phyloP scores from a whole-genome alignment of 1,284 basidiomycete genomes.

The Amylostereum chailletii region DNA sequence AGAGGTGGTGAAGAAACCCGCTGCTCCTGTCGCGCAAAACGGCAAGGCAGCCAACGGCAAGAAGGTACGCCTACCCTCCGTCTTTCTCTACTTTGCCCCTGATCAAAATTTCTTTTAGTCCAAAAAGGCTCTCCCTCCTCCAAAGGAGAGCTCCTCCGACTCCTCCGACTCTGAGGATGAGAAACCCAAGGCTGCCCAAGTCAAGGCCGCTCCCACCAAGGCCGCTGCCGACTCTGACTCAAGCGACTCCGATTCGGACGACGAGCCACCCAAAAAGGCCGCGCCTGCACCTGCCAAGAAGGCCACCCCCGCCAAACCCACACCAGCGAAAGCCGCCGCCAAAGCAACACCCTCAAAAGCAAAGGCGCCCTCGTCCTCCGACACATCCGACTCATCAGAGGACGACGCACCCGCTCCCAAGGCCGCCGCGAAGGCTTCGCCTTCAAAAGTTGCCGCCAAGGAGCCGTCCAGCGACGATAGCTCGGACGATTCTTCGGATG shows the following conservation, averaged over 20 bases:
- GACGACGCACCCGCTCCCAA: background rate
- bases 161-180: slow-evolving; percentile 19
- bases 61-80: slow-evolving; percentile 1
- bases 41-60: slow-evolving; percentile 15
- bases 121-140: slow-evolving; percentile 3
- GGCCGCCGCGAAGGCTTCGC: slow-evolving; percentile 3
- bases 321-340: slow-evolving; percentile 1
- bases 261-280: slow-evolving; percentile 23
- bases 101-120: background rate
- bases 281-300: slow-evolving; percentile 22
- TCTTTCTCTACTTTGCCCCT: background rate
- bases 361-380: too few relatives aligned
- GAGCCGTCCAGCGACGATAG: slow-evolving; percentile 8
- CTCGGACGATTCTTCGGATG: slow-evolving; percentile 11
- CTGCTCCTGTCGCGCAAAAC: slow-evolving; percentile 12
- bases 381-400: too few relatives aligned
- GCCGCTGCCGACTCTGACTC: slow-evolving; percentile 12
- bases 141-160: slow-evolving; percentile 6
- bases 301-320: slow-evolving; percentile 28
- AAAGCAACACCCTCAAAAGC: background rate
- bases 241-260: slow-evolving; percentile 13
- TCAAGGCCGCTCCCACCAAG: slow-evolving; percentile 22
- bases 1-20: slow-evolving; percentile 16
- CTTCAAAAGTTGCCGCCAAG: slow-evolving; percentile 5
- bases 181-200: slow-evolving; percentile 29